Evolutionary conservation across 1,139 yeast species (phyloP).

Genomic region (Kodamaea sp.): DNA sequence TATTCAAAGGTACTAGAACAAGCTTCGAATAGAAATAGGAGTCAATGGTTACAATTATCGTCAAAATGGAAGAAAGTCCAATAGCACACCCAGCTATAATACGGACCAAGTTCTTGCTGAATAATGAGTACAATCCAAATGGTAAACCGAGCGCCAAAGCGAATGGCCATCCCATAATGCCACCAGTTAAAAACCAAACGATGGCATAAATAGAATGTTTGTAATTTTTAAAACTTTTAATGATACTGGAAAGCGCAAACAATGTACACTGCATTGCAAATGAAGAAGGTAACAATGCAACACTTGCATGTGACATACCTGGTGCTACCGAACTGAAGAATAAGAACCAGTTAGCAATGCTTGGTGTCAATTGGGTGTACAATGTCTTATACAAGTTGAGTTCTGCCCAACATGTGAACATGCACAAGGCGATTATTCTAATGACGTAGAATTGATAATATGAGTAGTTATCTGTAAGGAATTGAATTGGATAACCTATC

Average conservation of each 20-base stretch:
- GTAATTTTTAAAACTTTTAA: constrained; percentile 14
- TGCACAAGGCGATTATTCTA: constrained; percentile 50
- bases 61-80: constrained; percentile 27
- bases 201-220: constrained; percentile 32
- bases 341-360: constrained; percentile 58
- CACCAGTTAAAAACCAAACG: constrained; percentile 58
- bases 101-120: constrained; percentile 7
- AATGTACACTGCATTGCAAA: constrained; percentile 71
- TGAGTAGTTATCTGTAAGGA: constrained; percentile 18
- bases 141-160: constrained; percentile 65
- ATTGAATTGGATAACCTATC: constrained; percentile 35
- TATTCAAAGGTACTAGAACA: constrained; percentile 75
- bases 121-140: constrained; percentile 37
- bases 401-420: constrained; percentile 55
- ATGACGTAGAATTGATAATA: constrained; percentile 48
- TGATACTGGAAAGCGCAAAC: constrained; percentile 47
- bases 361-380: constrained; percentile 26
- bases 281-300: constrained; percentile 81
- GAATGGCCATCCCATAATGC: constrained; percentile 91
- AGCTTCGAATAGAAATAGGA: constrained; percentile 60
- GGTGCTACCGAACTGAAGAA: constrained; percentile 45
- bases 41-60: constrained; percentile 48
- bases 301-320: constrained; percentile 83
- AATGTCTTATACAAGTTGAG: constrained; percentile 45
- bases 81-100: constrained; percentile 18